Base-by-base conservation (phyloP, 1,284 basidiomycete species). In the Gomphus bonarii region DNA sequence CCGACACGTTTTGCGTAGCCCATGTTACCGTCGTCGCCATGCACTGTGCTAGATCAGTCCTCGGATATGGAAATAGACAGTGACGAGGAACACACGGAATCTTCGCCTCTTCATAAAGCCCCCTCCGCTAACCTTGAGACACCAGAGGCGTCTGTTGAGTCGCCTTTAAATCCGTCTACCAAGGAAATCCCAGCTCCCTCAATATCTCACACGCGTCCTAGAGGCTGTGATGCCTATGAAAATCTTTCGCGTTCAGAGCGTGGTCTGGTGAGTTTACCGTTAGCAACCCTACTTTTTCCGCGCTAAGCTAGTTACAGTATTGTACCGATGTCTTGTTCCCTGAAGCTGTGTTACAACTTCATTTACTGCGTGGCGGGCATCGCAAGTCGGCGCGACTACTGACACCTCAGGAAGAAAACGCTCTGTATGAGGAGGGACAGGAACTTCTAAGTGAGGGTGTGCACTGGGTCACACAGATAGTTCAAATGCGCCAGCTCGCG, bases 241-340 rank as follows among this genome's bases (percentile, higher is more conserved):
- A 68, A 69, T 22, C 69, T 87, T n/a, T 70, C 75, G 2, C 67
- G 67, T 1, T 62, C 78, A 16, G 81, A 83, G 60, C 83, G 80
- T 64, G 67, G 82, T 30, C 77, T 80, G 61, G 85, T 80, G 63
- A 65, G 76, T 67, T 49, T 47, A 12, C 56, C 52, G 35, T 60
- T 56, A 42, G 50, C 47, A 50, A 22, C 43, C 20, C 40, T 2
- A 18, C 50, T 28, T 42, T 49, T 42, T 43, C 38, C 38, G 3
- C 38, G 6, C 51, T 50, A 49, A 42, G 55, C 47, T 54, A 16
- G 10, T 36, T 38, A 46, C 61, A 89, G 85, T 89, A 88, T 62
- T 86, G 83, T 65, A 69, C 78, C 30, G 80, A 84, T 60, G 75
- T 89, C 25, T 76, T 89, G 11, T 72, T 86, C 9, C 82, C 80